Evolutionary conservation across 306 rosid genomes (phyloP).

Genomic region (Quercus mongolica): DNA sequence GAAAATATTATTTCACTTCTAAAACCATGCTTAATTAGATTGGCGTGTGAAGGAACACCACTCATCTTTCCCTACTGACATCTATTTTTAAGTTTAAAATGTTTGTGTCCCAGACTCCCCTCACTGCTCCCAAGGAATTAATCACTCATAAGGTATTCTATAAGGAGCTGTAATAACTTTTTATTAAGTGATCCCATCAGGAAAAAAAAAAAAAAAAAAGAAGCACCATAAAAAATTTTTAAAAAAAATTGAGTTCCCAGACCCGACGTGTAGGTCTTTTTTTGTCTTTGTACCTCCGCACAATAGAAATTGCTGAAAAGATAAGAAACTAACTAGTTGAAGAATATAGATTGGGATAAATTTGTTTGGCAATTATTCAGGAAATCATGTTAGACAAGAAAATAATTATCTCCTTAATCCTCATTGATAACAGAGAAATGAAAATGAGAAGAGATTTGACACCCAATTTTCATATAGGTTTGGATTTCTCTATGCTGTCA

Average conservation of each 20-base stretch:
- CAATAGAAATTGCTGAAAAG: not conserved
- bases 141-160: not conserved
- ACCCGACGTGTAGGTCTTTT: not conserved
- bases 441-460: not conserved
- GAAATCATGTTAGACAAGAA: not conserved
- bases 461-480: conserved; percentile 3
- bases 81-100: not conserved
- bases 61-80: not conserved
- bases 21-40: not conserved
- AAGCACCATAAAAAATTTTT: not conserved
- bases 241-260: not conserved
- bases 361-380: not conserved
- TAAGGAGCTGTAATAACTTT: not conserved
- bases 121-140: not conserved
- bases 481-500: not conserved
- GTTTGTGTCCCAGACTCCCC: not conserved
- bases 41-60: not conserved
- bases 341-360: not conserved
- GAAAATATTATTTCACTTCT: not conserved
- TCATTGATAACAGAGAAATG: not conserved
- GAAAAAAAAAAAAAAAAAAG: not conserved
- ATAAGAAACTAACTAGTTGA: not conserved
- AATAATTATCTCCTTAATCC: not conserved
- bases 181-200: not conserved
- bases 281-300: not conserved